Conservation (phyloP, 495 filamentous ascomycete genomes). For the Penicillium malachiteum region DNA sequence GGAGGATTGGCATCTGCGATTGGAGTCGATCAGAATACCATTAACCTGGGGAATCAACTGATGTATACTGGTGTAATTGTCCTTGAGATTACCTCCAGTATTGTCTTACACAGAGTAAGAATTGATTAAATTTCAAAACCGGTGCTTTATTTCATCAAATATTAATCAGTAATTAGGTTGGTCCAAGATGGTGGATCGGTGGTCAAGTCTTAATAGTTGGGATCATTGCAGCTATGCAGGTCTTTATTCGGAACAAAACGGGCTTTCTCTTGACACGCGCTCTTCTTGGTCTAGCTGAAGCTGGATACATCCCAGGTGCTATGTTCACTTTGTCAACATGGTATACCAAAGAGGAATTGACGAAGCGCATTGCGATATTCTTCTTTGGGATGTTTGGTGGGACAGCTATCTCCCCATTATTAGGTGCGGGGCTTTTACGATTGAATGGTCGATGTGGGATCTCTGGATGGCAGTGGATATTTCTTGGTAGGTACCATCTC, state of each 20-base stretch:
- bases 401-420: constrained; percentile 45
- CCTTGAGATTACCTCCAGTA: constrained; percentile 54
- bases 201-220: constrained; percentile 54
- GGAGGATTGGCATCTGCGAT: constrained; percentile 43
- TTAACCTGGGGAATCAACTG: constrained; percentile 55
- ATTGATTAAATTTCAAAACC: too few relatives aligned
- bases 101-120: constrained; percentile 36
- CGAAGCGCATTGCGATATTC: constrained; percentile 49
- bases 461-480: constrained; percentile 60
- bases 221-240: constrained; percentile 50
- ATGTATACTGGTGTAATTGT: constrained; percentile 53
- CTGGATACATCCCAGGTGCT: constrained; percentile 56
- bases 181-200: constrained; percentile 50
- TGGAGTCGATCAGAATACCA: constrained; percentile 48
- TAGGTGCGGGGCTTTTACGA: constrained; percentile 44
- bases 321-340: constrained; percentile 57
- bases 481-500: constrained; percentile 29
- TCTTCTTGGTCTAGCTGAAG: constrained; percentile 51
- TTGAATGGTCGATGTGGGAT: constrained; percentile 50
- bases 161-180: constrained; percentile 34
- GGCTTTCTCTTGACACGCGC: constrained; percentile 46
- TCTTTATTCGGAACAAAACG: constrained; percentile 46
- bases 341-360: constrained; percentile 52
- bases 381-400: constrained; percentile 54
- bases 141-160: too few relatives aligned